Evolutionary conservation across 257 asterid species (phyloP).

Genomic region (Plantago major): DNA sequence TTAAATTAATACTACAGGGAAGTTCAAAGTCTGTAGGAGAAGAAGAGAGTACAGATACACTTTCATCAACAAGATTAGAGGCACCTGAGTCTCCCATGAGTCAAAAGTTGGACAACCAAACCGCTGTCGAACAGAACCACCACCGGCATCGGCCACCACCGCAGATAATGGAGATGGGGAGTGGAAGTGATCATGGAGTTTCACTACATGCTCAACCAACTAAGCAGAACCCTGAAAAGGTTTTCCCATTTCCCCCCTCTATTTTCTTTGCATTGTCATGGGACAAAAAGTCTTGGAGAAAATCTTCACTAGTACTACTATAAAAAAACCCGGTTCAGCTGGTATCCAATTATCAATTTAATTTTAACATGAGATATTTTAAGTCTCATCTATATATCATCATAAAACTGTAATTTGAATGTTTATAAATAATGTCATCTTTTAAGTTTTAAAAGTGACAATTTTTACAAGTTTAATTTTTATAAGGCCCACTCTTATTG

Average conservation of each 20-base stretch:
- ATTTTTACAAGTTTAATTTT: no score
- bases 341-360: no score
- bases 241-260: conserved; percentile 5
- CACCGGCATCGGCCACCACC: conserved; percentile 37
- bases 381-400: no score
- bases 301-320: no score
- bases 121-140: conserved; percentile 23
- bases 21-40: conserved; percentile 62
- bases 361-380: no score
- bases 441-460: no score
- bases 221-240: conserved; percentile 61
- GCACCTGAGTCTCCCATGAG: conserved; percentile 66
- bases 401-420: no score
- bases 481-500: no score
- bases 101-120: conserved; percentile 33
- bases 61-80: conserved; percentile 40
- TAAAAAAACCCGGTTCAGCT: no score
- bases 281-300: no score
- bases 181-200: conserved; percentile 30
- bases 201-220: conserved; percentile 33
- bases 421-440: no score
- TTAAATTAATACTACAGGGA: conserved; percentile 34
- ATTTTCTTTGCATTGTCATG: neutral
- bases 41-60: conserved; percentile 69
- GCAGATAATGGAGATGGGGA: conserved; percentile 37